phyloP scores from a whole-genome alignment of 1,139 yeast genomes.

The Pichia sp. region DNA sequence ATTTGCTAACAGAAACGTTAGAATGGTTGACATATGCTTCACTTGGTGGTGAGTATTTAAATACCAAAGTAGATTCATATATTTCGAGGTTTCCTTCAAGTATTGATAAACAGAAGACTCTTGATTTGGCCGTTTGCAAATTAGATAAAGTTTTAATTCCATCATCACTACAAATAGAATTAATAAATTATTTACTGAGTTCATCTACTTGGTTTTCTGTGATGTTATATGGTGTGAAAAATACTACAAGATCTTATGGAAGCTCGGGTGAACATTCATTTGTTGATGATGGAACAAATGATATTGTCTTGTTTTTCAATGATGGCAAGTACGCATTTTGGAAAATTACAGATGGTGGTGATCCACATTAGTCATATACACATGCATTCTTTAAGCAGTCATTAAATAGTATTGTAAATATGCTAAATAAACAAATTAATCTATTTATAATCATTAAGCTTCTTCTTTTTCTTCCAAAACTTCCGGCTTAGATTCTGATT shows the following conservation, averaged over 20 bases:
- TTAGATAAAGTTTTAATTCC: conserved; percentile 16
- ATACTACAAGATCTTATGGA: conserved; percentile 24
- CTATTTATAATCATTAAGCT: neutral
- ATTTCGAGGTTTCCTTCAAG: conserved; percentile 19
- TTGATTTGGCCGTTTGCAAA: conserved; percentile 13
- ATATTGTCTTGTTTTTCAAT: conserved; percentile 17
- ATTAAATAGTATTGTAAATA: neutral
- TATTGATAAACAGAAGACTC: conserved; percentile 9
- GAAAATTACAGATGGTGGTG: conserved; percentile 27
- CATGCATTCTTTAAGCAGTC: neutral
- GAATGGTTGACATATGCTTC: conserved; percentile 29
- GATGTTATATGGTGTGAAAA: conserved; percentile 24
- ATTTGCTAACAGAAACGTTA: conserved; percentile 18
- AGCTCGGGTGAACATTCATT: conserved; percentile 22
- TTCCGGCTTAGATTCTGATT: conserved; percentile 16
- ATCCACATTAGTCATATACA: conserved; percentile 13
- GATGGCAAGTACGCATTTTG: conserved; percentile 20
- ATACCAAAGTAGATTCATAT: conserved; percentile 18
- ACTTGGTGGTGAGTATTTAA: conserved; percentile 22
- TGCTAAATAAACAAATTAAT: neutral
- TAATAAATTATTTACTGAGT: conserved; percentile 4
- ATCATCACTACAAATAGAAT: neutral
- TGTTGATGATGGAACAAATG: conserved; percentile 26
- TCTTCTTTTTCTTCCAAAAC: conserved; percentile 1
- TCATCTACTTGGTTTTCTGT: conserved; percentile 22